Evolutionary conservation across 2,329 filamentous ascomycete genomes (phyloP).

Genomic region (Endoconidiophora polonica): DNA sequence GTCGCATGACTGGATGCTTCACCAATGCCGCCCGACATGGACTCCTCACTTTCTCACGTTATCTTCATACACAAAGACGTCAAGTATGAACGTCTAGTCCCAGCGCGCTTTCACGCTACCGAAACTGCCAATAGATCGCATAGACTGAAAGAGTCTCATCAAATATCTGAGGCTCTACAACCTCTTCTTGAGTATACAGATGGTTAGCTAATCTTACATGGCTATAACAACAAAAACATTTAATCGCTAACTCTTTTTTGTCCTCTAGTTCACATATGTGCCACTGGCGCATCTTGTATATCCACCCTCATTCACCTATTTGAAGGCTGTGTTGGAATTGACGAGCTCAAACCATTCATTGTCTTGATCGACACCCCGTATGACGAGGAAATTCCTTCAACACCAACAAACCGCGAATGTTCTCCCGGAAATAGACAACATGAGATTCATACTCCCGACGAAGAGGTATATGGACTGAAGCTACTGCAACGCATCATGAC

Average conservation of each 20-base stretch:
- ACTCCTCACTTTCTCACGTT: constrained; percentile 39
- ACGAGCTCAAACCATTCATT: constrained; percentile 38
- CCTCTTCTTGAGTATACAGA: constrained; percentile 38
- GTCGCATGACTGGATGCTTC: constrained; percentile 44
- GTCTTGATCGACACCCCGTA: constrained; percentile 40
- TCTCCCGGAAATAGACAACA: constrained; percentile 14
- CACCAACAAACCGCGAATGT: constrained; percentile 18
- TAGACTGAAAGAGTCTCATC: constrained; percentile 20
- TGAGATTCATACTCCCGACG: constrained; percentile 27
- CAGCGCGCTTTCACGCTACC: constrained; percentile 16
- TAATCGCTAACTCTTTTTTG: constrained; percentile 15
- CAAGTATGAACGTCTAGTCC: constrained; percentile 29
- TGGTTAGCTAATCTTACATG: constrained; percentile 24
- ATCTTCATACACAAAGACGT: constrained; percentile 43
- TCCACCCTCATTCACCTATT: constrained; percentile 36
- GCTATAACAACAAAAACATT: not conserved
- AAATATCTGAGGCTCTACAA: constrained; percentile 29
- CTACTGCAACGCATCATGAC: constrained; percentile 40
- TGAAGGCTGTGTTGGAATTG: constrained; percentile 27
- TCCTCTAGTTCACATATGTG: constrained; percentile 34
- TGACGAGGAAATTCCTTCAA: constrained; percentile 29
- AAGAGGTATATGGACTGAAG: constrained; percentile 37
- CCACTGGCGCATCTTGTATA: constrained; percentile 35
- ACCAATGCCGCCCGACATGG: constrained; percentile 32
- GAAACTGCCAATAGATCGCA: constrained; percentile 18